phyloP scores from a whole-genome alignment of 768 basidiomycete genomes.

The Naematelia aurantialba region DNA sequence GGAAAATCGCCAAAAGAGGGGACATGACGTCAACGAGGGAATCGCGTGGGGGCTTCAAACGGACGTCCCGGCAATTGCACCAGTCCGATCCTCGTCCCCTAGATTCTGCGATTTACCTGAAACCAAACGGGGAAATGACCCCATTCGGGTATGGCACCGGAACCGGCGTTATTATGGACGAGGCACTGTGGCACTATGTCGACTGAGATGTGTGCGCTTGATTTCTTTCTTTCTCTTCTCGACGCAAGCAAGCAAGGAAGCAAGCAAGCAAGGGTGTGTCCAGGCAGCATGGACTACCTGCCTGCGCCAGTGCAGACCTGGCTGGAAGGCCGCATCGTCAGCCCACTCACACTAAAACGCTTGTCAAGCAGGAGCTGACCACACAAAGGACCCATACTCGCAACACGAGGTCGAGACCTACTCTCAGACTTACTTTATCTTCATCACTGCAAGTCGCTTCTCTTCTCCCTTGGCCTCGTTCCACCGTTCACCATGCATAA shows the following conservation, averaged over 20 bases:
- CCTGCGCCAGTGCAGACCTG: conserved; percentile 20
- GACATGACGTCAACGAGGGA: not conserved
- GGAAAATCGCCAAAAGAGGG: not conserved
- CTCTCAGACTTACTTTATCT: conserved; percentile 34
- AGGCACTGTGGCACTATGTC: not conserved
- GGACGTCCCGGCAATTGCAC: not conserved
- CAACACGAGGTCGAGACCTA: conserved; percentile 31
- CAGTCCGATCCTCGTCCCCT: not conserved
- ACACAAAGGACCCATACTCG: conserved; percentile 33
- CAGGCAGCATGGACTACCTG: conserved; percentile 33
- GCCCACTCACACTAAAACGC: conserved; percentile 1
- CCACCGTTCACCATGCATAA: too few species aligned
- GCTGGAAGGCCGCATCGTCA: conserved; percentile 35
- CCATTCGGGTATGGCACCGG: not conserved
- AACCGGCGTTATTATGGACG: not conserved
- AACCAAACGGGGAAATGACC: not conserved
- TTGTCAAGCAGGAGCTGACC: not conserved
- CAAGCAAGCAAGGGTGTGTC: too few species aligned
- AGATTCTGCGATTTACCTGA: too few species aligned
- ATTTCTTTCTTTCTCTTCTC: not conserved
- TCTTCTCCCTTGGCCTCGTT: too few species aligned
- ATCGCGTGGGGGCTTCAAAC: not conserved
- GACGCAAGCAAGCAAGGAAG: too few species aligned
- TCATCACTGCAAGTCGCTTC: conserved; percentile 27
- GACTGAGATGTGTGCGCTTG: not conserved